phyloP scores from a whole-genome alignment of 345 rosid genomes.

The Rhodamnia rubescens region DNA sequence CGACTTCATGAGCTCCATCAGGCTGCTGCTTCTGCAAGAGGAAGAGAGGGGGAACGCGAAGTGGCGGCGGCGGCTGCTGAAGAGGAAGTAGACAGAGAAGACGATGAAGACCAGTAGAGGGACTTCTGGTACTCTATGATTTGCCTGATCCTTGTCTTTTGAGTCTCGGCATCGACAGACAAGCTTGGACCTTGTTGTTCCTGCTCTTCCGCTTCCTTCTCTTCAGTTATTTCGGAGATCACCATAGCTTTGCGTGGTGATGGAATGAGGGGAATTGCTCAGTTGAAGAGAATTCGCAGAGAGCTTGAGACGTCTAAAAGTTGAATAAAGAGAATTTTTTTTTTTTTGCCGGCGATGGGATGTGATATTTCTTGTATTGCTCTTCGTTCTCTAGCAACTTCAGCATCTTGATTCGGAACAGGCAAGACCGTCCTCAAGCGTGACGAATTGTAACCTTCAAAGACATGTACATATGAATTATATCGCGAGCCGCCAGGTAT shows the following conservation, averaged over 20 bases:
- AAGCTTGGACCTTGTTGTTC: slow-evolving; percentile 12
- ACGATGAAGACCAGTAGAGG: slow-evolving; percentile 17
- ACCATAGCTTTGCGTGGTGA: neutral
- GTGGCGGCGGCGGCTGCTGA: neutral
- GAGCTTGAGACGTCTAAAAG: neutral
- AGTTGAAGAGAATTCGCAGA: neutral
- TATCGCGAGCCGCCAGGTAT: neutral
- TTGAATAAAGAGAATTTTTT: neutral
- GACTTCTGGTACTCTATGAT: slow-evolving; percentile 37
- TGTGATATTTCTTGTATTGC: neutral
- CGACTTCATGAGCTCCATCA: slow-evolving; percentile 31
- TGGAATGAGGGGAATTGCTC: neutral
- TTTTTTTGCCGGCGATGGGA: neutral
- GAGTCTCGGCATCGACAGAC: slow-evolving; percentile 9
- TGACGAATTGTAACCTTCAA: neutral
- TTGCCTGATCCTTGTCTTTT: slow-evolving; percentile 26
- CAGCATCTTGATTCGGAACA: neutral
- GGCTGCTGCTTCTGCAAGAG: slow-evolving; percentile 10
- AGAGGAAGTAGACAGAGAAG: slow-evolving; percentile 16
- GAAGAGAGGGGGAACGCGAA: slow-evolving; percentile 15
- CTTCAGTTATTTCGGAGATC: slow-evolving; percentile 34
- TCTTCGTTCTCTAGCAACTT: neutral
- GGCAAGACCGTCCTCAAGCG: neutral
- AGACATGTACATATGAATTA: neutral
- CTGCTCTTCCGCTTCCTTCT: slow-evolving; percentile 12